Conservation (phyloP, 169 alveolate genomes). For the Prorocentrum cordatum region DNA sequence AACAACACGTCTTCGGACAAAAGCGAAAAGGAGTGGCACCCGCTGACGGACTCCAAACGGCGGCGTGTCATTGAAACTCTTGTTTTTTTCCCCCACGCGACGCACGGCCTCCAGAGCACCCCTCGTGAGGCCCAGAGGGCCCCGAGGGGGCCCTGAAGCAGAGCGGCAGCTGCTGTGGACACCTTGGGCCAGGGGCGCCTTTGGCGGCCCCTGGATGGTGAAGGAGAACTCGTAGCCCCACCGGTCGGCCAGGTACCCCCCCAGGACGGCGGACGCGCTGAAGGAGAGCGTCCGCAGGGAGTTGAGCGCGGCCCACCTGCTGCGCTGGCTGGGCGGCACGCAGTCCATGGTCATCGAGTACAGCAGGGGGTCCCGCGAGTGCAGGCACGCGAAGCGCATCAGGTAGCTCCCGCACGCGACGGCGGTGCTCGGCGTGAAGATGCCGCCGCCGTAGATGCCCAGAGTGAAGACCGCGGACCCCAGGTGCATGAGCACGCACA, state of each 20-base stretch:
- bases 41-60: too few species aligned
- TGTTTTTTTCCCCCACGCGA: too few species aligned
- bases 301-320: constrained; percentile 67
- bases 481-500: too few species aligned
- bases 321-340: constrained; percentile 55
- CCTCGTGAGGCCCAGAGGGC: too few species aligned
- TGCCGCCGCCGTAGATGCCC: constrained; percentile 40
- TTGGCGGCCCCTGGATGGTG: too few species aligned
- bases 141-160: too few species aligned
- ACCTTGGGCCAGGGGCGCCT: too few species aligned
- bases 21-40: too few species aligned
- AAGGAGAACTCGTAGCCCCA: neutral
- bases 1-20: too few species aligned
- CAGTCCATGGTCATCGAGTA: constrained; percentile 53
- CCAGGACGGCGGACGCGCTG: constrained; percentile 67
- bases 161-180: too few species aligned
- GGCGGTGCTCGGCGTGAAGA: neutral
- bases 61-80: too few species aligned
- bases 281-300: constrained; percentile 56
- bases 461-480: constrained; percentile 28
- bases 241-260: constrained; percentile 35
- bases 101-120: too few species aligned
- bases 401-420: constrained; percentile 33
- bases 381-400: constrained; percentile 53
- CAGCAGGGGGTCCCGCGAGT: constrained; percentile 47